A percentile compares a stretch with the other conserved stretches of the same genome.
phyloP scores from a whole-genome alignment of 2,329 filamentous ascomycete genomes.

The Ceratocystiopsis sp. region DNA sequence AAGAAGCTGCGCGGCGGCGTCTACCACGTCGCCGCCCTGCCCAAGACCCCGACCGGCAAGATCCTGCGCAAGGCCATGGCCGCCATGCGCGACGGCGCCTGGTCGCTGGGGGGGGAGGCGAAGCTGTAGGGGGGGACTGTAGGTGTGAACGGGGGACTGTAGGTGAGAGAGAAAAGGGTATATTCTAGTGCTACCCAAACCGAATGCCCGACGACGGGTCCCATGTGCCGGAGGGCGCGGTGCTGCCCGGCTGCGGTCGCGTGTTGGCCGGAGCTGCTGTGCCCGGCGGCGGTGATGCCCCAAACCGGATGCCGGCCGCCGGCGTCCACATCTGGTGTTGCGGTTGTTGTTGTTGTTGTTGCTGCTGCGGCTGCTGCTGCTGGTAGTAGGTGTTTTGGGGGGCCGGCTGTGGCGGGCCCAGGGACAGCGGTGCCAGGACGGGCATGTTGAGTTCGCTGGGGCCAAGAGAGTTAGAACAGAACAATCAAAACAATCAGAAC shows the following conservation, averaged over 20 bases:
- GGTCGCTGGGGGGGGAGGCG: conserved; percentile 1
- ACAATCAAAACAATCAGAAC: neutral
- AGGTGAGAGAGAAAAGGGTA: no score
- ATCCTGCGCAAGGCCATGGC: conserved; percentile 12
- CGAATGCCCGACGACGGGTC: conserved; percentile 5
- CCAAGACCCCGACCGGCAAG: conserved; percentile 22
- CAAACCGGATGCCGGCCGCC: conserved; percentile 66
- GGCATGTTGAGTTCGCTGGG: conserved; percentile 35
- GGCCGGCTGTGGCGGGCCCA: conserved; percentile 14
- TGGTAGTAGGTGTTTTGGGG: conserved; percentile 4
- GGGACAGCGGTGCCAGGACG: conserved; percentile 26
- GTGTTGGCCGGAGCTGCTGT: conserved; percentile 10
- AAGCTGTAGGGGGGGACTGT: no score
- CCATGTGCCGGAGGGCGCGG: conserved; percentile 3
- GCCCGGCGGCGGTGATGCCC: conserved; percentile 19
- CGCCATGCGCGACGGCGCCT: conserved; percentile 2
- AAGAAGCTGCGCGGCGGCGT: conserved; percentile 23
- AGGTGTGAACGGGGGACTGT: no score
- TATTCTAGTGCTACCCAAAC: conserved; percentile 1
- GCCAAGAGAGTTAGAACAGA: no score
- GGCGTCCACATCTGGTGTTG: conserved; percentile 50
- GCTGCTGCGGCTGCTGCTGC: conserved; percentile 1
- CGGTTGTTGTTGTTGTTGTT: conserved; percentile 4
- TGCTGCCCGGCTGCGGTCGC: conserved; percentile 5
- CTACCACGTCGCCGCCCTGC: conserved; percentile 17